Conservation (phyloP, 805 yeast genomes). For the Starmerella tilneyi region DNA sequence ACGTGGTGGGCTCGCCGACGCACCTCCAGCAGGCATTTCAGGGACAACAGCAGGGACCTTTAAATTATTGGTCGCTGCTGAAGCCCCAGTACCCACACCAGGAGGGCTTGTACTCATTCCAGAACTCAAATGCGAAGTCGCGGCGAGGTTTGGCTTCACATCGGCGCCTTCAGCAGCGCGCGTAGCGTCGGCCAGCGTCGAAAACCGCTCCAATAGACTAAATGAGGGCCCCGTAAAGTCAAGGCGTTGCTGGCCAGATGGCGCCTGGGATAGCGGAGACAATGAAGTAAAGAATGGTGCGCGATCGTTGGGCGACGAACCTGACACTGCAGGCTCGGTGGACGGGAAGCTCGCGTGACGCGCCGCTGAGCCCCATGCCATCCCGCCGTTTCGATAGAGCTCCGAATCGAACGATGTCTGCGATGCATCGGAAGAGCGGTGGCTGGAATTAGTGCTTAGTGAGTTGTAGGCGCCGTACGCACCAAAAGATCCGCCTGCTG, state of each 20-base stretch:
- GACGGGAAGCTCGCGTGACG: conserved; percentile 15
- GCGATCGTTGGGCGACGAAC: not conserved
- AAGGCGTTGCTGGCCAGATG: conserved; percentile 2
- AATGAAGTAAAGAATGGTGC: conserved; percentile 20
- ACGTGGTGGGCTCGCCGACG: too few species aligned
- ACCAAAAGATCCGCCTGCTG: conserved; percentile 17
- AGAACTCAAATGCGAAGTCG: too few species aligned
- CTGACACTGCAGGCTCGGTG: conserved; percentile 4
- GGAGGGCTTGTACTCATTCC: too few species aligned
- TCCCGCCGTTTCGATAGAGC: conserved; percentile 23
- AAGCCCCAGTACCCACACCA: too few species aligned
- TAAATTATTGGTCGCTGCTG: too few species aligned
- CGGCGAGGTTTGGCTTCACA: not conserved
- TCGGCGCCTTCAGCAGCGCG: conserved; percentile 16
- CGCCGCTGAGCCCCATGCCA: conserved; percentile 26
- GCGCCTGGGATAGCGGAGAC: conserved; percentile 11
- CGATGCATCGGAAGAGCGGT: conserved; percentile 11
- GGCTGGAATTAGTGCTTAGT: conserved; percentile 1
- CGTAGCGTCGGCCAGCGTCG: conserved; percentile 26
- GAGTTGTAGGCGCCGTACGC: conserved; percentile 14
- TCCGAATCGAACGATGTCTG: conserved; percentile 21
- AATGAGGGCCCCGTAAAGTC: conserved; percentile 25
- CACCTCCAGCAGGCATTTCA: too few species aligned
- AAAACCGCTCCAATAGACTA: conserved; percentile 25
- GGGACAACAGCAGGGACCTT: too few species aligned